Evolutionary conservation across 2,329 filamentous ascomycete species (phyloP), one percentile per base, ranked within the genome.

Genomic region (Fusarium papillatum): DNA sequence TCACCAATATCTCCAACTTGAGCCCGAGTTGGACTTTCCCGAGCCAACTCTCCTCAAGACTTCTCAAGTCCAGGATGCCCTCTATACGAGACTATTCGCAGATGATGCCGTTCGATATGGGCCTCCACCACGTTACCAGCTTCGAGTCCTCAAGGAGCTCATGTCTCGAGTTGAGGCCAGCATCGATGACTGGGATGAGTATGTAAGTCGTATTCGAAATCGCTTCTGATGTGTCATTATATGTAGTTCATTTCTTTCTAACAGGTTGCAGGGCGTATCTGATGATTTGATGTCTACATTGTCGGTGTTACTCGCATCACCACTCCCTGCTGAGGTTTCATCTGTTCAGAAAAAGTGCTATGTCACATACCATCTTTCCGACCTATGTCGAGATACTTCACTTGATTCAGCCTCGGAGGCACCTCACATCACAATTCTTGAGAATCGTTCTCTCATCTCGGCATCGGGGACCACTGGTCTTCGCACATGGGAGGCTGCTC

Each of bases 161-260:
- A 86, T 95, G 16, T 84, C 87, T 10, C 90, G 87, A 68, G 92
- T 98, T 64, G 95, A 98, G 83, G 85, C 88, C 36, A 90, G 93
- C 39, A 95, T 98, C 60, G 88, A 91, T 69, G 92, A 98, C 82
- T 96, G 95, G 84, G 94, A 98, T 78, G 89, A 95, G 88, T 92
- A 98, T 93, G 96, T 98, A 93, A 87, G 94, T 87, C 62, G 24
- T 66, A 19, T 26, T 38, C 62, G 13, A 26, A 29, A 5, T 31
- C 50, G 50, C 19, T 55, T 55, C 29, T 31, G 26, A 55, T 31
- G 48, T 22, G 50, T 13, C 50, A 7, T 22, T 9, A 31, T 10
- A 5, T 31, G 7, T 36, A 43, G 26, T 17, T 11, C 4, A 22
- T 59, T 8, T 46, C 57, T 48, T 64, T 71, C 82, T 85, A 67